These are phyloP conservation scores for Ustulina deusta DNA, from an alignment of 2,329 filamentous ascomycete genomes.

Conservation along the genomic window DNA sequence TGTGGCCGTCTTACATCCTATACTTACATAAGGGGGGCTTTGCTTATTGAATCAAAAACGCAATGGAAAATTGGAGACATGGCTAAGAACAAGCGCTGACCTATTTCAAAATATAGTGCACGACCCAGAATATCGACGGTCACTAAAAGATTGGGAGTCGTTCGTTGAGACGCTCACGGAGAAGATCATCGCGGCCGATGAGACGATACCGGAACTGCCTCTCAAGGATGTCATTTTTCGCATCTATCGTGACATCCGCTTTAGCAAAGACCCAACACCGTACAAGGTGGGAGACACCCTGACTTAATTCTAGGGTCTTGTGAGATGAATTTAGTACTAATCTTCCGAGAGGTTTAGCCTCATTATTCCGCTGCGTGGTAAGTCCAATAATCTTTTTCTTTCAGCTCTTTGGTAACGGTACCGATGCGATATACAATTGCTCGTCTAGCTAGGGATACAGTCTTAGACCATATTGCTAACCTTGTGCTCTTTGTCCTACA, in stretches of 20 bases:
- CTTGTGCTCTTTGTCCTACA: slow-evolving; percentile 10
- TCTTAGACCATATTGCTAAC: slow-evolving; percentile 41
- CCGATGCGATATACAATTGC: background rate
- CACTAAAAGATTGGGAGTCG: slow-evolving; percentile 83
- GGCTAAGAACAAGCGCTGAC: background rate
- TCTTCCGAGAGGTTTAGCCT: slow-evolving; percentile 60
- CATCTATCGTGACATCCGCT: slow-evolving; percentile 88
- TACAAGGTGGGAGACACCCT: slow-evolving; percentile 75
- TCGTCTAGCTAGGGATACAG: background rate
- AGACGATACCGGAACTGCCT: slow-evolving; percentile 87
- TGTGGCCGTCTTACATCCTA: background rate
- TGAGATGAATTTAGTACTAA: slow-evolving; percentile 12
- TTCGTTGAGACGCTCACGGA: slow-evolving; percentile 80
- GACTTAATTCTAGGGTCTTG: background rate
- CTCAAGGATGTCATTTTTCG: slow-evolving; percentile 88
- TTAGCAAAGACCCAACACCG: slow-evolving; percentile 84
- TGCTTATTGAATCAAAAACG: background rate
- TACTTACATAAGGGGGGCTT: background rate
- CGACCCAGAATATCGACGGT: slow-evolving; percentile 81
- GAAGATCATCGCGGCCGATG: slow-evolving; percentile 77
- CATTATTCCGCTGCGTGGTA: slow-evolving; percentile 87
- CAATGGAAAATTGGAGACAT: background rate
- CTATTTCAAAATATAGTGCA: slow-evolving; percentile 65
- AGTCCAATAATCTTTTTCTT: slow-evolving; percentile 6
- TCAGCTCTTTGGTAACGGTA: background rate